phyloP scores from a whole-genome alignment of 1,284 basidiomycete species.

The Puccinia novopanici region DNA sequence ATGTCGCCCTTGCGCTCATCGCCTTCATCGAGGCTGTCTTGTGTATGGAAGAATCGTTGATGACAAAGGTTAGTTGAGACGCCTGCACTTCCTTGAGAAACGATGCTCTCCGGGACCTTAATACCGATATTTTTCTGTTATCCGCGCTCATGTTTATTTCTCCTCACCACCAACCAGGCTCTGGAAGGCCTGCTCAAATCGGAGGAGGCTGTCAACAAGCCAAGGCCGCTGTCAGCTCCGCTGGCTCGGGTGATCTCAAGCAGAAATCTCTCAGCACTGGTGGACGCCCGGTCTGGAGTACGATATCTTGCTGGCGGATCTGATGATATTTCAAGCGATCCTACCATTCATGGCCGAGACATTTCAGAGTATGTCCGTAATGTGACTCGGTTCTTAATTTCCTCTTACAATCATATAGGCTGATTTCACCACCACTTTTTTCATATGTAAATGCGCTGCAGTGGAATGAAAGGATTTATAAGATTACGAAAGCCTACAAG shows the following conservation, averaged over 20 bases:
- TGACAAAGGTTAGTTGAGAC: not conserved
- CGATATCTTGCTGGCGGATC: slow-evolving; percentile 37
- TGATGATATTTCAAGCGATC: slow-evolving; percentile 37
- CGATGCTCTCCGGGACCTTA: not conserved
- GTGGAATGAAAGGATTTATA: slow-evolving; percentile 41
- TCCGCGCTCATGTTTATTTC: not conserved
- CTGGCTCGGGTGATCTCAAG: not conserved
- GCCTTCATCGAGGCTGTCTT: slow-evolving; percentile 29
- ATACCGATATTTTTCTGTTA: not conserved
- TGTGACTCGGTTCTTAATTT: no score
- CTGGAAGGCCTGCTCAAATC: slow-evolving; percentile 20
- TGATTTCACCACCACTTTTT: not conserved
- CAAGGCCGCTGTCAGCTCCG: slow-evolving; percentile 3
- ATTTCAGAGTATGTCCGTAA: slow-evolving; percentile 32
- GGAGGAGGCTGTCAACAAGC: slow-evolving; percentile 34
- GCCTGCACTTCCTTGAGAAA: not conserved
- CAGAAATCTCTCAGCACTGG: slow-evolving; percentile 15
- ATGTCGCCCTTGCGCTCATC: slow-evolving; percentile 28
- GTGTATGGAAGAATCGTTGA: slow-evolving; percentile 28
- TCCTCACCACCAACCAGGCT: not conserved
- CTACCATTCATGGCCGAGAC: slow-evolving; percentile 35
- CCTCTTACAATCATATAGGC: not conserved
- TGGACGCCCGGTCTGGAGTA: slow-evolving; percentile 41
- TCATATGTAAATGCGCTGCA: not conserved
- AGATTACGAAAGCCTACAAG: slow-evolving; percentile 35